Conservation (phyloP, 257 asterid species). For the Salvia rosmarinus region DNA sequence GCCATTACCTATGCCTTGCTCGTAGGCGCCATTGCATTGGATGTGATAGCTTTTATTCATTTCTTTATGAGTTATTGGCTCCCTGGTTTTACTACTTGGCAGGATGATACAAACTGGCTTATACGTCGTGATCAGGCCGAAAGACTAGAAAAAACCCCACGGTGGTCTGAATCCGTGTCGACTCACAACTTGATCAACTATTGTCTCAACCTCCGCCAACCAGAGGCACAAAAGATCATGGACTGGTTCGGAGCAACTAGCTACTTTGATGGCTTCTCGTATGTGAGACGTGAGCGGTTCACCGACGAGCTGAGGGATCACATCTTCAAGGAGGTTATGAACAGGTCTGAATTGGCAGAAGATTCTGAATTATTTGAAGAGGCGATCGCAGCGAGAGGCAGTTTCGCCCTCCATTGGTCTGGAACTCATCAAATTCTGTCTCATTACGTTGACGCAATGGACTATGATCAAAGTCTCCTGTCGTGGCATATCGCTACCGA, state of each 20-base stretch:
- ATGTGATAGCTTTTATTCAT: constrained; percentile 36
- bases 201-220: constrained; percentile 33
- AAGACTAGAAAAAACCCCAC: too few species aligned
- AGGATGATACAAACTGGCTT: too few species aligned
- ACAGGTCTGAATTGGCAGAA: constrained; percentile 40
- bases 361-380: constrained; percentile 43
- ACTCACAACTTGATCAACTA: constrained; percentile 42
- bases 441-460: constrained; percentile 32
- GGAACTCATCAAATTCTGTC: constrained; percentile 21
- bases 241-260: constrained; percentile 32
- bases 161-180: constrained; percentile 50
- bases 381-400: constrained; percentile 50
- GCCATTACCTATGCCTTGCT: constrained; percentile 49
- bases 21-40: constrained; percentile 48
- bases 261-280: constrained; percentile 26
- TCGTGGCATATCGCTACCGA: constrained; percentile 62
- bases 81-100: background rate
- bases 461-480: constrained; percentile 53
- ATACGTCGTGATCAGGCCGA: too few species aligned
- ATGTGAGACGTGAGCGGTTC: constrained; percentile 24
- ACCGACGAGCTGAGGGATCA: constrained; percentile 31
- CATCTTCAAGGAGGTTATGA: constrained; percentile 41
- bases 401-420: constrained; percentile 35
- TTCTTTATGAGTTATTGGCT: constrained; percentile 43
- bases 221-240: constrained; percentile 22